Conservation (phyloP, 2,329 filamentous ascomycete genomes). For the Erysiphe pulchra region DNA sequence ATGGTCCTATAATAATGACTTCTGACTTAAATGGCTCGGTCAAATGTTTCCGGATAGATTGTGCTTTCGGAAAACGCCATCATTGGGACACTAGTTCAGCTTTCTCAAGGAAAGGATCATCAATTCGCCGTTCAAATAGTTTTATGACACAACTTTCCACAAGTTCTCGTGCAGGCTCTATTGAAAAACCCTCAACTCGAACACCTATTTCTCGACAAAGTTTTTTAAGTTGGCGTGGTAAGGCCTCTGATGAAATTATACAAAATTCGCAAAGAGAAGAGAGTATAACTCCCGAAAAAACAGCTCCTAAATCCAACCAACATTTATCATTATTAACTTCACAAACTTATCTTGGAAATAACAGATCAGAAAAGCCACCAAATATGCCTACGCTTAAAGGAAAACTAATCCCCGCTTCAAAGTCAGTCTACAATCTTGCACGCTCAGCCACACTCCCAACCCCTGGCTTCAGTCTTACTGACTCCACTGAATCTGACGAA, state of each 20-base stretch:
- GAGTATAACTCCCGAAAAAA: too few species aligned
- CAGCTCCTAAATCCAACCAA: too few species aligned
- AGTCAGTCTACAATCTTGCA: too few species aligned
- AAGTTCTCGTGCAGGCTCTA: conserved; percentile 15
- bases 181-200: conserved; percentile 7
- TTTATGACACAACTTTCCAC: conserved; percentile 23
- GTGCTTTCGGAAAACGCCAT: conserved; percentile 51
- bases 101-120: conserved; percentile 26
- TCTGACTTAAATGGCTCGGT: conserved; percentile 72
- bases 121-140: conserved; percentile 10
- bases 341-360: too few species aligned
- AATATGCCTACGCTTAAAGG: too few species aligned
- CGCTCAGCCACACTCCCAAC: conserved; percentile 18
- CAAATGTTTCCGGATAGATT: conserved; percentile 82
- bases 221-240: conserved; percentile 72
- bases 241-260: conserved; percentile 5
- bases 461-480: conserved; percentile 25
- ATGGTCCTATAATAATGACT: conserved; percentile 78
- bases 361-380: too few species aligned
- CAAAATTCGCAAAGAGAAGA: too few species aligned
- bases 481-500: conserved; percentile 13
- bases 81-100: conserved; percentile 54
- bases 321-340: too few species aligned
- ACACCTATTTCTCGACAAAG: conserved; percentile 28
- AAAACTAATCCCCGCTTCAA: too few species aligned